A percentile compares a stretch with the other conserved stretches of the same genome.
These are phyloP conservation scores for Takashimella tepidaria DNA, from an alignment of 1,284 basidiomycete genomes.

Conservation along the genomic window DNA sequence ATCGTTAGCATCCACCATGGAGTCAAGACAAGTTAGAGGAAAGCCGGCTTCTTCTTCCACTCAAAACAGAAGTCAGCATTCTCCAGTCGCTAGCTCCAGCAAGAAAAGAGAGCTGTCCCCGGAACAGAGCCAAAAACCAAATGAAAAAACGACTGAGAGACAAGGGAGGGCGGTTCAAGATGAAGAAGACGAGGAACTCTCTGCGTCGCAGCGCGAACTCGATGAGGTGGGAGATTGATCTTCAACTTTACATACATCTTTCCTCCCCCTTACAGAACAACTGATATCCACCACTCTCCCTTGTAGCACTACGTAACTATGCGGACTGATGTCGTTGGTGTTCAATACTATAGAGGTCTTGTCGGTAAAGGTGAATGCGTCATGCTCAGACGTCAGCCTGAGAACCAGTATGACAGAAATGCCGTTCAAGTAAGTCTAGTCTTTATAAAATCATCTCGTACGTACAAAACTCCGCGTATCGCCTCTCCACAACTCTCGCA, in stretches of 20 bases:
- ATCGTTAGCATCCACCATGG: neutral
- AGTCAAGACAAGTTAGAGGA: neutral
- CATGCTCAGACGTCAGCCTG: slow-evolving; percentile 62
- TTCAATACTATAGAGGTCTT: slow-evolving; percentile 76
- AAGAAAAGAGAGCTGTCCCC: too few species aligned
- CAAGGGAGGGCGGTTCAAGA: too few species aligned
- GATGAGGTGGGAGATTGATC: slow-evolving; percentile 26
- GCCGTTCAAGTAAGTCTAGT: slow-evolving; percentile 28
- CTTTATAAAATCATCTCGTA: too few species aligned
- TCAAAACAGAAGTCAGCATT: too few species aligned
- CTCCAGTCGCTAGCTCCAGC: too few species aligned
- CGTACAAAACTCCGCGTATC: too few species aligned
- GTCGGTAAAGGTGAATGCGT: slow-evolving; percentile 75
- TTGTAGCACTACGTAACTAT: slow-evolving; percentile 64
- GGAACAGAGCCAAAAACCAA: too few species aligned
- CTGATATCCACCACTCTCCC: slow-evolving; percentile 3
- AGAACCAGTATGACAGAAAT: slow-evolving; percentile 63
- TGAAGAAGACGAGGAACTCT: slow-evolving; percentile 14
- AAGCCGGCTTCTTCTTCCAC: neutral
- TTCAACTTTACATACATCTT: neutral
- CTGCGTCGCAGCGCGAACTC: slow-evolving; percentile 13
- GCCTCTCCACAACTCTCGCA: too few species aligned
- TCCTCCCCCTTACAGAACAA: neutral
- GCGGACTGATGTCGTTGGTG: slow-evolving; percentile 64
- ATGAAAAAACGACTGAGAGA: too few species aligned